Evolutionary conservation across 768 basidiomycete genomes (phyloP), one percentile per base, ranked within the genome.

Genomic region (Macrolepiota fuliginosa): DNA sequence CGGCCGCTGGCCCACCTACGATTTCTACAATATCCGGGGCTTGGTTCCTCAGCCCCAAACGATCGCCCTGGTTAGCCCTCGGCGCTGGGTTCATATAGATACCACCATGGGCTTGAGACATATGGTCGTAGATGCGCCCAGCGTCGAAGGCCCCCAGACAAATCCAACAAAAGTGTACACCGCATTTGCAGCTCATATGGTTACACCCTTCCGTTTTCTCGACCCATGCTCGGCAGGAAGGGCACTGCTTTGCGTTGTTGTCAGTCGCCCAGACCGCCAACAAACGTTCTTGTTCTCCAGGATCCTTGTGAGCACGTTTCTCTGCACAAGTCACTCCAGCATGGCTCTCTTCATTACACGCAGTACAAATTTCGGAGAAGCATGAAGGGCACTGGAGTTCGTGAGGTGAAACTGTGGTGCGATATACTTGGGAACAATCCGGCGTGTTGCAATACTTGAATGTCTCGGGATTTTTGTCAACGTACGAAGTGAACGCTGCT

Each of bases 391-490:
- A 85, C 56, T 80, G 74, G 65, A 82, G 66, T 46, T 70, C 60
- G 42, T 70, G 61, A 37, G 67, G 58, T 25, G 22, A 55, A 19
- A 64, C 59, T 24, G 71, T 69, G 47, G 68, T 68, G 54, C 79
- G 74, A 71, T 92, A 92, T 3, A 90, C 81, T 65, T 89, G 86
- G 3, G 74, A 77, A 69, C 90, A 92, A 67, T 89, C 89, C 0
- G 91, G 85, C 0, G 88, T 90, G 1, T 83, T 85, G 72, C 91
- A 92, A 63, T 86, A 86, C 58, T 81, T 80, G 68, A 85, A 85
- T 49, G 84, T 83, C 39, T 78, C 73, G 0, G 85, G 78, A 52
- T 83, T 82, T 35, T 79, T 70, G 42, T 84, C 81, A 45, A 89
- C 72, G 67, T 90, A 80, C 0, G 75, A 69, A 51, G 73, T 72